phyloP scores from a whole-genome alignment of 2,329 filamentous ascomycete genomes.

The Ophiostoma pallidulum region DNA sequence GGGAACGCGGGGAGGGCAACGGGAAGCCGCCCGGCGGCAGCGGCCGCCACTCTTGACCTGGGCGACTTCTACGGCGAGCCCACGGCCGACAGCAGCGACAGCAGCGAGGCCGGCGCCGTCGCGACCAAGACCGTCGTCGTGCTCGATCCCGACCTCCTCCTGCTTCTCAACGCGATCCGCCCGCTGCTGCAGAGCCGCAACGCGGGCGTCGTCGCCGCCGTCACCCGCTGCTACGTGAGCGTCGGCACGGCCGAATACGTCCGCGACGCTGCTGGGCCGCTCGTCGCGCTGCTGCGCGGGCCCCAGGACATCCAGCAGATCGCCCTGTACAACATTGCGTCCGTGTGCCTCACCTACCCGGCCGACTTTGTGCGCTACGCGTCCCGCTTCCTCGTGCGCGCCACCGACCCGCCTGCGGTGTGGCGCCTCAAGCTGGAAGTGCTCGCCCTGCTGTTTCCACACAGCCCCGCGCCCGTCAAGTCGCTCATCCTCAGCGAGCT shows the following conservation, averaged over 20 bases:
- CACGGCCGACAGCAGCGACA: slow-evolving; percentile 23
- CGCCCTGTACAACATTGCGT: slow-evolving; percentile 87
- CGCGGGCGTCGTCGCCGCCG: slow-evolving; percentile 81
- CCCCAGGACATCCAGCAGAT: slow-evolving; percentile 82
- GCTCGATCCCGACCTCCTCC: slow-evolving; percentile 71
- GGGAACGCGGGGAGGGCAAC: not conserved
- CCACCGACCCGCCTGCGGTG: slow-evolving; percentile 68
- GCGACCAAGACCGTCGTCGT: slow-evolving; percentile 43
- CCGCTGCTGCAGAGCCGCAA: slow-evolving; percentile 89
- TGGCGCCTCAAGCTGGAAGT: slow-evolving; percentile 91
- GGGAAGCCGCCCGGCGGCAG: slow-evolving; percentile 27
- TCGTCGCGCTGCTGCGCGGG: slow-evolving; percentile 76
- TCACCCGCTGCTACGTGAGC: slow-evolving; percentile 75
- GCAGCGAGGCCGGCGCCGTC: slow-evolving; percentile 30
- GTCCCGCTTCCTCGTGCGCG: slow-evolving; percentile 79
- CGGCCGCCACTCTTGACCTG: slow-evolving; percentile 28
- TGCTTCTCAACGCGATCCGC: slow-evolving; percentile 70
- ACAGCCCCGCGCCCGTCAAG: slow-evolving; percentile 66
- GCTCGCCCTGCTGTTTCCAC: slow-evolving; percentile 81
- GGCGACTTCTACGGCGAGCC: slow-evolving; percentile 78
- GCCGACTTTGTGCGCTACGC: slow-evolving; percentile 78
- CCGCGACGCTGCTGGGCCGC: slow-evolving; percentile 64
- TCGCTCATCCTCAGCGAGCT: slow-evolving; percentile 84
- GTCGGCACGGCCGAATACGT: slow-evolving; percentile 73
- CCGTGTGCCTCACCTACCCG: slow-evolving; percentile 71